phyloP scores from a whole-genome alignment of 148 eudicot species.

The Camellia granthamiana region DNA sequence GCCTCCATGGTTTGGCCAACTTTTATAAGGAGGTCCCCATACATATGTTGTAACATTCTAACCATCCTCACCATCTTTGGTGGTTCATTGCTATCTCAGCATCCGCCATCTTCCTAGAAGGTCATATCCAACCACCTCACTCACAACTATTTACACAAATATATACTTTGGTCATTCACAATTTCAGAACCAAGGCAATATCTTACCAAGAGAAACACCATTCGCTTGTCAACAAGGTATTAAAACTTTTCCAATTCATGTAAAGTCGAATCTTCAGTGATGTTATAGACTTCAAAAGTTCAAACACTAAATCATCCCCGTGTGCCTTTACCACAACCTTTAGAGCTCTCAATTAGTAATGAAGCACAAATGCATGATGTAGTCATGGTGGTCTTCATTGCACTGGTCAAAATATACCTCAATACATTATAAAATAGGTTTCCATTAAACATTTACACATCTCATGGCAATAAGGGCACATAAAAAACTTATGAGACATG shows the following conservation, averaged over 20 bases:
- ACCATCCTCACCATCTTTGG: too few relatives aligned
- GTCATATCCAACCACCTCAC: too few relatives aligned
- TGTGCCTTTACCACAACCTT: neutral
- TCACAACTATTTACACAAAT: too few relatives aligned
- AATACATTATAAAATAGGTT: neutral
- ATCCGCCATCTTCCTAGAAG: too few relatives aligned
- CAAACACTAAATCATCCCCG: neutral
- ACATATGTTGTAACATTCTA: too few relatives aligned
- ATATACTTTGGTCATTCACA: too few relatives aligned
- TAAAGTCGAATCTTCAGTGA: neutral
- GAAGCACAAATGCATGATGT: neutral
- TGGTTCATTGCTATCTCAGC: too few relatives aligned
- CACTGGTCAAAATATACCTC: neutral
- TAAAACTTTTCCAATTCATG: neutral
- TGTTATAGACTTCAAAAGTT: neutral
- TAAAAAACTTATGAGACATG: too few relatives aligned
- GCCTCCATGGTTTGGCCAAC: too few relatives aligned
- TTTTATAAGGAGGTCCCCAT: too few relatives aligned
- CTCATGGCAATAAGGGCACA: neutral
- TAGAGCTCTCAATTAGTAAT: neutral
- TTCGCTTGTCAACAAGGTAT: neutral
- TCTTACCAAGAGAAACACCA: too few relatives aligned
- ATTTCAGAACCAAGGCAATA: too few relatives aligned
- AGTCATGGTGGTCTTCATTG: neutral
- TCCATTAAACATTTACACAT: neutral